Evolutionary conservation across 1,139 yeast genomes (phyloP).

Genomic region (Yamadazyma epiphylla): DNA sequence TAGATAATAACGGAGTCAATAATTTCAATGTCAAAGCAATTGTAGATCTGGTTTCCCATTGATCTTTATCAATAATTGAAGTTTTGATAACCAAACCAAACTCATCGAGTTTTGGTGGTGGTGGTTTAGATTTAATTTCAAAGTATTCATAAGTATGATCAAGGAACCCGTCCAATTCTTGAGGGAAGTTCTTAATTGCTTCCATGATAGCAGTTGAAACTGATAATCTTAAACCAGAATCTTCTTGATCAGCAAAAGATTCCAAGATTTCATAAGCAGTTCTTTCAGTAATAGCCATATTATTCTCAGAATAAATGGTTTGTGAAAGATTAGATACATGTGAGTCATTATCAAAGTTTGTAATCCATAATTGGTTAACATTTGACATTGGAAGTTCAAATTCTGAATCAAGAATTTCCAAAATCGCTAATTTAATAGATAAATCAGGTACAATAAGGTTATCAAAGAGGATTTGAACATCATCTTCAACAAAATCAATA

Average conservation of each 20-base stretch:
- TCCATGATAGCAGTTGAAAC: constrained; percentile 58
- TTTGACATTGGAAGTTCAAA: constrained; percentile 64
- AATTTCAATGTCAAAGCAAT: constrained; percentile 65
- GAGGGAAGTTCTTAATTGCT: constrained; percentile 24
- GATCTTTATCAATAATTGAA: constrained; percentile 58
- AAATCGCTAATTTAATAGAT: constrained; percentile 72
- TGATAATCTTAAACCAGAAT: constrained; percentile 65
- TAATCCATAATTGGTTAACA: constrained; percentile 73
- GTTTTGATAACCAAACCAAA: constrained; percentile 74
- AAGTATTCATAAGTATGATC: constrained; percentile 51
- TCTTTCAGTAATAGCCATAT: constrained; percentile 41
- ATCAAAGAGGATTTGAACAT: constrained; percentile 57
- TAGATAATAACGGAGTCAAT: constrained; percentile 46
- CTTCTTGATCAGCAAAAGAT: constrained; percentile 46
- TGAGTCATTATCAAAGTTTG: constrained; percentile 70
- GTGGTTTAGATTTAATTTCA: constrained; percentile 63
- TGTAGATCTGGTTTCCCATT: constrained; percentile 85
- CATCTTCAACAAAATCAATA: constrained; percentile 50
- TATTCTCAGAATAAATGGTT: constrained; percentile 84
- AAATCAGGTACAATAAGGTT: constrained; percentile 58
- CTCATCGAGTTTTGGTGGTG: constrained; percentile 70
- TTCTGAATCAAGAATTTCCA: constrained; percentile 85
- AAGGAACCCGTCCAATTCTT: constrained; percentile 30
- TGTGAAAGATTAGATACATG: constrained; percentile 62
- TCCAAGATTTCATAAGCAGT: constrained; percentile 44